phyloP scores from a whole-genome alignment of 495 filamentous ascomycete species.

The Tetracladium marchalianum region DNA sequence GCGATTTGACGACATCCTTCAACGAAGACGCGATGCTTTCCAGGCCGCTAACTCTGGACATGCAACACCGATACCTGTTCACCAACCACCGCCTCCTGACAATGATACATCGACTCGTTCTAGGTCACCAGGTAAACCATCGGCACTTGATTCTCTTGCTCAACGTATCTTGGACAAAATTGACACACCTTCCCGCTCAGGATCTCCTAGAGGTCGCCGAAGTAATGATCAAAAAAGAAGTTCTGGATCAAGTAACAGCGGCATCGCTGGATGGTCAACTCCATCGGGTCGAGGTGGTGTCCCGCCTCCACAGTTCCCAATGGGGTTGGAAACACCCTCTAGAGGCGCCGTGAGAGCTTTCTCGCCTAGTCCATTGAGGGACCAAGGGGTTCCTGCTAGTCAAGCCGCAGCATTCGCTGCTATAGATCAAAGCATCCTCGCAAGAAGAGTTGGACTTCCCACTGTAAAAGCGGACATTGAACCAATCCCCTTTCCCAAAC shows the following conservation, averaged over 20 bases:
- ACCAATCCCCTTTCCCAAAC: slow-evolving; percentile 18
- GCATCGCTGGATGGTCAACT: slow-evolving; percentile 14
- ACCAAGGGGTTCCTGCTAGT: slow-evolving; percentile 17
- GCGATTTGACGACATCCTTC: slow-evolving; percentile 66
- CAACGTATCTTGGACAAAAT: slow-evolving; percentile 47
- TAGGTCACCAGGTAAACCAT: slow-evolving; percentile 31
- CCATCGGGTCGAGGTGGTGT: slow-evolving; percentile 8
- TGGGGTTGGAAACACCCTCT: slow-evolving; percentile 11
- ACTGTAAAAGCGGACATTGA: slow-evolving; percentile 16
- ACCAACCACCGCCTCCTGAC: slow-evolving; percentile 15
- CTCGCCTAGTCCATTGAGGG: slow-evolving; percentile 12
- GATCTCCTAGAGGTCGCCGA: slow-evolving; percentile 36
- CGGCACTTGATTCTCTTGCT: slow-evolving; percentile 41
- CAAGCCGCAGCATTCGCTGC: slow-evolving; percentile 41
- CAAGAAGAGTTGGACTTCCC: slow-evolving; percentile 33
- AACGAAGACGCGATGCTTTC: slow-evolving; percentile 60
- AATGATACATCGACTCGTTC: slow-evolving; percentile 13
- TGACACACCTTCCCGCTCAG: slow-evolving; percentile 36
- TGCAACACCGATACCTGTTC: slow-evolving; percentile 20
- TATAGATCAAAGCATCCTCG: slow-evolving; percentile 42
- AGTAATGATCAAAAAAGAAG: slow-evolving; percentile 15
- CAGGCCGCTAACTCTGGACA: slow-evolving; percentile 32
- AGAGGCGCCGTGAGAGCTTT: slow-evolving; percentile 14
- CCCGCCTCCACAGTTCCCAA: slow-evolving; percentile 15
- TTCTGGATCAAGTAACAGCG: slow-evolving; percentile 3